These are phyloP conservation scores for Dalbergia cultrata DNA, from an alignment of 306 rosid genomes.

Conservation along the genomic window DNA sequence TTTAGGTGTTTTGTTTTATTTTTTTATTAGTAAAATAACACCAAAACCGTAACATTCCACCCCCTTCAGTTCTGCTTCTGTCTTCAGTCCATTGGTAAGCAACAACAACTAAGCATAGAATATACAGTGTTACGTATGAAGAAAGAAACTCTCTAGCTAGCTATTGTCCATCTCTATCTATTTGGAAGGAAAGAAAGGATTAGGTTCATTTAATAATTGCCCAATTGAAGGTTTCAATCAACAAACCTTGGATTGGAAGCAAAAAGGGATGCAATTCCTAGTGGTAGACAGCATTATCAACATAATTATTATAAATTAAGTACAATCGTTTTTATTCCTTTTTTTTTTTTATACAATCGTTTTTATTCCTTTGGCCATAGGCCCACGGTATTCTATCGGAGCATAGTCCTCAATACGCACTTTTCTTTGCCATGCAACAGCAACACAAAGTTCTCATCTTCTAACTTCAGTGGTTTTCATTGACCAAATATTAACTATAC, in stretches of 20 bases:
- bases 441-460: neutral
- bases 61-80: neutral
- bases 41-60: neutral
- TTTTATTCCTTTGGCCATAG: neutral
- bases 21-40: neutral
- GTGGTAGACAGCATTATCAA: neutral
- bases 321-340: neutral
- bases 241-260: slow-evolving; percentile 29
- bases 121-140: neutral
- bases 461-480: neutral
- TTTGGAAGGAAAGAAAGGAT: slow-evolving; percentile 18
- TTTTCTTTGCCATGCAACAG: neutral
- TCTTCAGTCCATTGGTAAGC: neutral
- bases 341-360: neutral
- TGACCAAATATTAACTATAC: neutral
- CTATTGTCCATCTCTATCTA: neutral
- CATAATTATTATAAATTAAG: neutral
- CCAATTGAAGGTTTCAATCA: slow-evolving; percentile 13
- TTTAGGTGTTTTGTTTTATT: no score
- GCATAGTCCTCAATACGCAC: neutral
- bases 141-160: neutral
- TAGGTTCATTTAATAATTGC: slow-evolving; percentile 13
- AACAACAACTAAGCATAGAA: neutral
- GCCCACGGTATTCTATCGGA: neutral
- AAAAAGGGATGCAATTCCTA: slow-evolving; percentile 9